These are phyloP conservation scores for Jacaranda mimosifolia DNA, from an alignment of 257 asterid species.

Conservation along the genomic window DNA sequence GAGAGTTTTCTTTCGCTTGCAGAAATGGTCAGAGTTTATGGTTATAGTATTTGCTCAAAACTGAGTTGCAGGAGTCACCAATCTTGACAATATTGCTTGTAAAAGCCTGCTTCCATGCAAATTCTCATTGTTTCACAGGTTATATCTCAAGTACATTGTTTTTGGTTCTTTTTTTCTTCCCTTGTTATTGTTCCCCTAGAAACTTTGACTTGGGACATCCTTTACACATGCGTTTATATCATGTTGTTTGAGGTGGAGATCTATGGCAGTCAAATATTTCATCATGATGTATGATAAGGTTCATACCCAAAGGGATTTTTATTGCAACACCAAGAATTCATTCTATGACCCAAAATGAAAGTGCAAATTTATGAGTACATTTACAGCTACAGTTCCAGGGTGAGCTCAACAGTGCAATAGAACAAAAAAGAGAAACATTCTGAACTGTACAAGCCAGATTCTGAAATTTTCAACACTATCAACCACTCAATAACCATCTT, in stretches of 20 bases:
- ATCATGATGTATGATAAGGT: too few relatives aligned
- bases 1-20: background rate
- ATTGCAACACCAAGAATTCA: too few relatives aligned
- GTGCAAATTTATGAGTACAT: background rate
- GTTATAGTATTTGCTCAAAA: background rate
- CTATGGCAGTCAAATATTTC: too few relatives aligned
- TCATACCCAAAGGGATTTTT: too few relatives aligned
- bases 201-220: background rate
- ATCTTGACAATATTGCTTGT: constrained; percentile 12
- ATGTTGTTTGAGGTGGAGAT: too few relatives aligned
- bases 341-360: background rate
- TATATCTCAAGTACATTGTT: background rate
- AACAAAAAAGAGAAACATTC: background rate
- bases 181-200: background rate
- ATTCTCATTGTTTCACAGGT: background rate
- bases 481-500: background rate
- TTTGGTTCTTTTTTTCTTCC: too few relatives aligned
- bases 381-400: background rate
- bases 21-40: background rate
- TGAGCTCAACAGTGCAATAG: too few relatives aligned
- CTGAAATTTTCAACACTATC: background rate
- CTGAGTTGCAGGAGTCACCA: constrained; percentile 9
- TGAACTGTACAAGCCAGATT: background rate
- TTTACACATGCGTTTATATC: too few relatives aligned
- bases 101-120: background rate